Conservation (phyloP, 1,139 yeast species). For the Sugiyamaella paludigena region DNA sequence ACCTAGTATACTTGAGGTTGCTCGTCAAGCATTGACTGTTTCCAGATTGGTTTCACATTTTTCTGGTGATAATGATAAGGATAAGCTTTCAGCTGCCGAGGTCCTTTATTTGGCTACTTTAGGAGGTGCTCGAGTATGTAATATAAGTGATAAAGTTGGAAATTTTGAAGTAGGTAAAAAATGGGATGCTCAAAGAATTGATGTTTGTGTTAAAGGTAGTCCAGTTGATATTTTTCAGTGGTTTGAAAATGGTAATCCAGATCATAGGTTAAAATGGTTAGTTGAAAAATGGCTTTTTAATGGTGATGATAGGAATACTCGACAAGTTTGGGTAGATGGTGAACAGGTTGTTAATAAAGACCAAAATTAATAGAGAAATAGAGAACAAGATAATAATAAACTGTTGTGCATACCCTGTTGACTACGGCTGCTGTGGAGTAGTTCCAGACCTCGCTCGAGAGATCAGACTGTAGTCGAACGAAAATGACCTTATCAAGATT, state of each 20-base stretch:
- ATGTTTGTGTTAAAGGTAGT: slow-evolving; percentile 51
- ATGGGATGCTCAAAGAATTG: slow-evolving; percentile 82
- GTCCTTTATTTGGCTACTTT: slow-evolving; percentile 78
- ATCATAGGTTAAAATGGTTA: slow-evolving; percentile 39
- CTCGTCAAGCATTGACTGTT: slow-evolving; percentile 76
- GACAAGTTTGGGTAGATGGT: slow-evolving; percentile 82
- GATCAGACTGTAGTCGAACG: too few relatives aligned
- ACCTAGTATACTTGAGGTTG: slow-evolving; percentile 69
- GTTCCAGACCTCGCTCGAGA: too few relatives aligned
- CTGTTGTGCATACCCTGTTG: too few relatives aligned
- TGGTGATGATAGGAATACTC: slow-evolving; percentile 90
- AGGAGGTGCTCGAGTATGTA: slow-evolving; percentile 85
- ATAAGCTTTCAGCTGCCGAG: slow-evolving; percentile 63
- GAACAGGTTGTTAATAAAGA: slow-evolving; percentile 50
- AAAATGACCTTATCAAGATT: too few relatives aligned
- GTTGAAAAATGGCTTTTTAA: slow-evolving; percentile 90
- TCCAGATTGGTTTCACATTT: slow-evolving; percentile 82
- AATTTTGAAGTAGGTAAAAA: slow-evolving; percentile 70
- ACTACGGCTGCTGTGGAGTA: too few relatives aligned
- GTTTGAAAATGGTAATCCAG: slow-evolving; percentile 43
- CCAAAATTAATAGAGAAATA: background rate
- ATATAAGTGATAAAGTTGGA: slow-evolving; percentile 59
- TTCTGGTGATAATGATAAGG: slow-evolving; percentile 41
- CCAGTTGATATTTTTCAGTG: slow-evolving; percentile 73
- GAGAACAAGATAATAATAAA: too few relatives aligned